Percentiles rank a stretch among this genome's conserved stretches.
Conservation (phyloP, 257 asterid genomes). For the Plantago ovata region DNA sequence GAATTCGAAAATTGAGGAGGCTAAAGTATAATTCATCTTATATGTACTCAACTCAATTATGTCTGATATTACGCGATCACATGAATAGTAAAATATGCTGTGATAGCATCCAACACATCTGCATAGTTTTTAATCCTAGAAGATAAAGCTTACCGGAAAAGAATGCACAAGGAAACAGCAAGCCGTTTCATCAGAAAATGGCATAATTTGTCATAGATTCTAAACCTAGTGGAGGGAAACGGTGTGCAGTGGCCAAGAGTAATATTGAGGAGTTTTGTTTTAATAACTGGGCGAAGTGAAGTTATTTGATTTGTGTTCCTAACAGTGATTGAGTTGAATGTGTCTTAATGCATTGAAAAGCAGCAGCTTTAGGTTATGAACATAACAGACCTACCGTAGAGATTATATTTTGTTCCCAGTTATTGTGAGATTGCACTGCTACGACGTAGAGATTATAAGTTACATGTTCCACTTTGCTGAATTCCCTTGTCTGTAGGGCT, state of each 20-base stretch:
- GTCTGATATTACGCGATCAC: no score
- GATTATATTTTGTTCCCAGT: not conserved
- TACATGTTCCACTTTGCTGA: not conserved
- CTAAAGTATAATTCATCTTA: not conserved
- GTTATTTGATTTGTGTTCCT: not conserved
- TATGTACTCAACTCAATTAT: no score
- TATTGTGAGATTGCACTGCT: not conserved
- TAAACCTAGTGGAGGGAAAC: no score
- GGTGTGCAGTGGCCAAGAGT: no score
- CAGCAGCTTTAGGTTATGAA: not conserved
- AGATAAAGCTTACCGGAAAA: no score
- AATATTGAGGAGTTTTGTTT: no score
- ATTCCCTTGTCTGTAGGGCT: conserved; percentile 46
- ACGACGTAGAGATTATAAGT: not conserved
- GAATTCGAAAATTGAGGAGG: not conserved
- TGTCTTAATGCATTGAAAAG: not conserved
- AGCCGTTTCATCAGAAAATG: no score
- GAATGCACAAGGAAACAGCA: no score
- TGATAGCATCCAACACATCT: no score
- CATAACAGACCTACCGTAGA: not conserved
- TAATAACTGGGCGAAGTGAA: not conserved
- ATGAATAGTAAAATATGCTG: no score
- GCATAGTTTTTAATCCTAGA: no score
- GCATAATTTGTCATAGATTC: no score
- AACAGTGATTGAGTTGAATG: not conserved